phyloP scores from a whole-genome alignment of 1,284 basidiomycete species.

The Coniophora puteana region DNA sequence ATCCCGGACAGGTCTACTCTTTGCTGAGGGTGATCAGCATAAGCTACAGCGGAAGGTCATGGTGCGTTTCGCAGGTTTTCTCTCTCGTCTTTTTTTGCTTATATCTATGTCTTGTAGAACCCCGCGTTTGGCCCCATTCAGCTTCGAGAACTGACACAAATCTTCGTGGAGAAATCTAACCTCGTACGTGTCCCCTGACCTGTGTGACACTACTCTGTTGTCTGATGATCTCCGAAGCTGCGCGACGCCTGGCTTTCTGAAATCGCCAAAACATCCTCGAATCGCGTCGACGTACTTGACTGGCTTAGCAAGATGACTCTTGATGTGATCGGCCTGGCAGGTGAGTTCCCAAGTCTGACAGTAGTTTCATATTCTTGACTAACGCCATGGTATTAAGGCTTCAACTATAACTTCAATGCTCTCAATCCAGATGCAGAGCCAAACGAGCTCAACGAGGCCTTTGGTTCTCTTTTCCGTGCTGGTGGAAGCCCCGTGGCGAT shows the following conservation, averaged over 20 bases:
- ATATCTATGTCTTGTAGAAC: slow-evolving; percentile 31
- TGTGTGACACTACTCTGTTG: too few relatives aligned
- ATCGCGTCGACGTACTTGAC: slow-evolving; percentile 44
- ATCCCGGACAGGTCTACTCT: too few relatives aligned
- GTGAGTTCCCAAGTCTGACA: slow-evolving; percentile 23
- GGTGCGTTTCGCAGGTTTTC: neutral
- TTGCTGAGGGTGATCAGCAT: too few relatives aligned
- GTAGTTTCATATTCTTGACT: neutral
- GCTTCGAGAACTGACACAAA: slow-evolving; percentile 45
- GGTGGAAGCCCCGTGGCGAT: slow-evolving; percentile 11
- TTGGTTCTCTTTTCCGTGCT: slow-evolving; percentile 37
- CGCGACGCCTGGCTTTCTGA: slow-evolving; percentile 23
- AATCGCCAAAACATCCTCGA: slow-evolving; percentile 4
- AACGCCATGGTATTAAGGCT: slow-evolving; percentile 35
- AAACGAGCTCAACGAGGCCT: slow-evolving; percentile 48
- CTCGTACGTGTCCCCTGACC: too few relatives aligned
- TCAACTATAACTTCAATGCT: slow-evolving; percentile 64
- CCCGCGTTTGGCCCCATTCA: slow-evolving; percentile 50
- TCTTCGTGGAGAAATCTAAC: slow-evolving; percentile 52
- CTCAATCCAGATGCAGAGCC: slow-evolving; percentile 31
- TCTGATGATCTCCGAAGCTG: slow-evolving; percentile 18
- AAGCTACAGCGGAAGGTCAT: neutral
- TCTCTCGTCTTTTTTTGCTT: neutral
- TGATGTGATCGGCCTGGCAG: slow-evolving; percentile 68
- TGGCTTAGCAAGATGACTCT: slow-evolving; percentile 58